These are phyloP conservation scores for Dovyalis caffra DNA, from an alignment of 345 rosid genomes.

Conservation along the genomic window DNA sequence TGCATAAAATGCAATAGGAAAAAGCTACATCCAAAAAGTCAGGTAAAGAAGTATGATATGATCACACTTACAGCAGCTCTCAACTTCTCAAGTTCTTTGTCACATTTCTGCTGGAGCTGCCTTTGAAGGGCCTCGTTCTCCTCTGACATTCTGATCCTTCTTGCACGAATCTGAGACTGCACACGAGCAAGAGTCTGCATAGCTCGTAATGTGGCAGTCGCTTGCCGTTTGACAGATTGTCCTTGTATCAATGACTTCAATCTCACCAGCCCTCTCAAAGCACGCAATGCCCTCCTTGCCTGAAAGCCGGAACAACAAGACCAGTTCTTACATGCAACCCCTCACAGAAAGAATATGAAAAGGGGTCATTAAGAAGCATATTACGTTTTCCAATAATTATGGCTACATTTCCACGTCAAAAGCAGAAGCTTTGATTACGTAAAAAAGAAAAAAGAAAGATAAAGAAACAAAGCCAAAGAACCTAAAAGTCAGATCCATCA, in stretches of 20 bases:
- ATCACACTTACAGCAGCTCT: slow-evolving; percentile 35
- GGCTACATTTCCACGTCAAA: too few species aligned
- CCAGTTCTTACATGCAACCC: not conserved
- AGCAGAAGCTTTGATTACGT: too few species aligned
- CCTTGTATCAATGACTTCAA: slow-evolving; percentile 83
- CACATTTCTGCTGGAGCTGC: slow-evolving; percentile 68
- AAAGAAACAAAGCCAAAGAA: too few species aligned
- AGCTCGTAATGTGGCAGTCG: slow-evolving; percentile 64
- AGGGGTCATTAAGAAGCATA: not conserved
- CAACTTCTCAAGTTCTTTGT: slow-evolving; percentile 53
- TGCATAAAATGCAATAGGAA: not conserved
- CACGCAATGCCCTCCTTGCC: slow-evolving; percentile 87
- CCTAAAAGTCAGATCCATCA: too few species aligned
- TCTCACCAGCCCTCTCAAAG: slow-evolving; percentile 85
- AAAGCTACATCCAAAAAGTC: not conserved
- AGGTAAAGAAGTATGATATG: not conserved
- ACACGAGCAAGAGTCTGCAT: slow-evolving; percentile 92
- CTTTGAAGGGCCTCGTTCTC: slow-evolving; percentile 88
- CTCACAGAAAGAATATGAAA: not conserved
- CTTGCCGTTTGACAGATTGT: slow-evolving; percentile 76
- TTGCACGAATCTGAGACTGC: slow-evolving; percentile 76
- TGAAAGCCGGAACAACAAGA: slow-evolving; percentile 26
- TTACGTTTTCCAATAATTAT: too few species aligned
- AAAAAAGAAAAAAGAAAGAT: too few species aligned
- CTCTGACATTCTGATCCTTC: slow-evolving; percentile 84